Evolutionary conservation across 2,329 filamentous ascomycete genomes (phyloP), one percentile per base, ranked within the genome.

Genomic region (Chaetomium sp.): DNA sequence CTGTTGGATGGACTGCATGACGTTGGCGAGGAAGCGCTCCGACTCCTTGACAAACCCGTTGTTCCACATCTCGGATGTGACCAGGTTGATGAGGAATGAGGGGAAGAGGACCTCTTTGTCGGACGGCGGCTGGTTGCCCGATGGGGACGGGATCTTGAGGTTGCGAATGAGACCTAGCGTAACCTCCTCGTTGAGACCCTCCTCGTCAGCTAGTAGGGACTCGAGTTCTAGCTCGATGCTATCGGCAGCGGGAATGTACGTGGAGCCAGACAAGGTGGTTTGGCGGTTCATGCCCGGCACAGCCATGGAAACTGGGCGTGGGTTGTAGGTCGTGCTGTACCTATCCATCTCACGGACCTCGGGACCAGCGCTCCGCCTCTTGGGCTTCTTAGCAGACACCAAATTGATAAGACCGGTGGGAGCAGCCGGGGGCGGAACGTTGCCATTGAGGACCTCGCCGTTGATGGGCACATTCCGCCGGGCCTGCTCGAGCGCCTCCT

Each of bases 41-140:
- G 94, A 97, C 74, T 99, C 94, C 78, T 99, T 99, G 66, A 99
- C 94, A 69, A 96, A 99, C 47, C 94, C 94, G 67, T 99, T 99
- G 78, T 99, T 99, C 94, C 94, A 99, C 94, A 99, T 99, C 76
- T 99, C 94, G 12, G 91, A 97, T 10, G 94, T 99, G 61, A 99
- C 94, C 59, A 99, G 80, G 73, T 99, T 99, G 78, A 99, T 99
- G 65, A 99, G 85, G 72, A 97, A 99, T 8, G 94, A 92, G 37
- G 94, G 94, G 86, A 99, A 99, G 52, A 99, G 80, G 27, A 99
- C 92, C 72, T 99, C 94, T 77, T 99, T 99, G 74, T 99, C 94
- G 14, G 91, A 96, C 9, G 94, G 92, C 52, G 91, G 87, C 19
- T 92, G 91, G 52, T 84, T 92, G 37, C 88, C 86, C 68, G 85